These are phyloP conservation scores for Hortiboletus campestris DNA, from an alignment of 768 basidiomycete species.

Conservation along the genomic window DNA sequence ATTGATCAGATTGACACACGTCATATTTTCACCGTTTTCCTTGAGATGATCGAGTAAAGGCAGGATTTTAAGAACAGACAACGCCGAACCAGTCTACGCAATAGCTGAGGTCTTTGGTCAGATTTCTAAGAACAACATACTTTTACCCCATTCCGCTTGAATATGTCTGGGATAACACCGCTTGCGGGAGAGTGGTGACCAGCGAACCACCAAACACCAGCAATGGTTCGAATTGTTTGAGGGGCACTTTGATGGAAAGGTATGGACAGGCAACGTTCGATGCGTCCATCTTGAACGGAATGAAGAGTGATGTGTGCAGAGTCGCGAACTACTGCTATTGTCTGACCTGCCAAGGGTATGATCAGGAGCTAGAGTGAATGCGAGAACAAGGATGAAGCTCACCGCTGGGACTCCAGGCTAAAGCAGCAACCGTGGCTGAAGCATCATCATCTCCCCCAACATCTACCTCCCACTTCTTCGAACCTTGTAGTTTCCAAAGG, in stretches of 20 bases:
- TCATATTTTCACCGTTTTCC: conserved; percentile 63
- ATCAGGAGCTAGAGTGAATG: conserved; percentile 1
- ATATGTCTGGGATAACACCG: conserved; percentile 68
- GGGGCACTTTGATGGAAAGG: conserved; percentile 12
- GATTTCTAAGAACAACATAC: conserved; percentile 38
- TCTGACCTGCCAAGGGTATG: conserved; percentile 47
- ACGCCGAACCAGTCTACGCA: conserved; percentile 71
- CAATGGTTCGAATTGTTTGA: conserved; percentile 32
- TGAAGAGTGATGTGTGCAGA: conserved; percentile 68
- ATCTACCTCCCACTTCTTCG: conserved; percentile 81
- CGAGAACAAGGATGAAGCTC: conserved; percentile 16
- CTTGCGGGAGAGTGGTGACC: conserved; percentile 41
- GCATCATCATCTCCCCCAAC: conserved; percentile 48
- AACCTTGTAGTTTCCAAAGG: conserved; percentile 78
- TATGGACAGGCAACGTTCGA: conserved; percentile 48
- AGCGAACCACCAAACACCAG: conserved; percentile 73
- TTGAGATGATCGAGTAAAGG: conserved; percentile 71
- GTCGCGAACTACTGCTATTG: conserved; percentile 68
- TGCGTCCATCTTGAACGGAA: conserved; percentile 74
- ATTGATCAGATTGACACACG: conserved; percentile 44
- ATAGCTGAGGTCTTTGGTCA: conserved; percentile 3
- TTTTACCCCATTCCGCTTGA: conserved; percentile 62
- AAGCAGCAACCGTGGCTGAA: conserved; percentile 48
- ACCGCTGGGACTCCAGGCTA: conserved; percentile 88
- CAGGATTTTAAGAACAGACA: conserved; percentile 63